phyloP scores from a whole-genome alignment of 352 stramenopile species.

The Pythium phragmiticola region DNA sequence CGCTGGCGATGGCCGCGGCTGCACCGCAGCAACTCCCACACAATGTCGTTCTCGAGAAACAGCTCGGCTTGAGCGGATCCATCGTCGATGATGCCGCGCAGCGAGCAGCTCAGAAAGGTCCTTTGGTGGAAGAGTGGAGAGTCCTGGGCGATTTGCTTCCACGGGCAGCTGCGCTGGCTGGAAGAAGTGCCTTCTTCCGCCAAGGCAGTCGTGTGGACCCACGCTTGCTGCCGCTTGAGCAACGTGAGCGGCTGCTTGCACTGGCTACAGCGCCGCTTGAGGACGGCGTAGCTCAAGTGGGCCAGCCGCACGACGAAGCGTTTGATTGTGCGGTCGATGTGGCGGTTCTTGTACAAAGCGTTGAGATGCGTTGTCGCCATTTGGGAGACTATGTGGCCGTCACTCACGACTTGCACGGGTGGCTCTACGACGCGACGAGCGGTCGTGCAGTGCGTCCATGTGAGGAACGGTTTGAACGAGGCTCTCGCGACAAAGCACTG shows the following conservation, averaged over 20 bases:
- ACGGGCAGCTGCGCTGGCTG: conserved; percentile 16
- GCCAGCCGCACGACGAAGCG: conserved; percentile 62
- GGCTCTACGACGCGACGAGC: not conserved
- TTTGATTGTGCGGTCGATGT: conserved; percentile 50
- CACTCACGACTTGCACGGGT: not conserved
- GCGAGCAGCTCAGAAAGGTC: conserved; percentile 44
- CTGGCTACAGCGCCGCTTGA: conserved; percentile 64
- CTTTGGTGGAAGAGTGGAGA: conserved; percentile 29
- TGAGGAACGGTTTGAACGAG: conserved; percentile 64
- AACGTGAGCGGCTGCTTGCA: conserved; percentile 55
- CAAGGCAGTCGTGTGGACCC: conserved; percentile 31
- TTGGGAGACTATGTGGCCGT: conserved; percentile 37
- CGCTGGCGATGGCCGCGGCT: conserved; percentile 35
- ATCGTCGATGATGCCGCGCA: conserved; percentile 76
- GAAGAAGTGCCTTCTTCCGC: not conserved
- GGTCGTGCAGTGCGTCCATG: conserved; percentile 38
- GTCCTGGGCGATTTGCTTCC: conserved; percentile 37
- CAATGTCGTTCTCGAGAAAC: conserved; percentile 63
- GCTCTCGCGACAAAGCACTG: conserved; percentile 55
- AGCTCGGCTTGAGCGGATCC: conserved; percentile 74
- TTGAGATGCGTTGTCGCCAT: conserved; percentile 46
- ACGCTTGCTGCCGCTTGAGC: conserved; percentile 40
- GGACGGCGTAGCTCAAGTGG: conserved; percentile 71
- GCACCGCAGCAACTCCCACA: conserved; percentile 69
- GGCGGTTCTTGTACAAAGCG: conserved; percentile 39